Evolutionary conservation across 495 filamentous ascomycete genomes (phyloP).

Genomic region (Podospora conica): DNA sequence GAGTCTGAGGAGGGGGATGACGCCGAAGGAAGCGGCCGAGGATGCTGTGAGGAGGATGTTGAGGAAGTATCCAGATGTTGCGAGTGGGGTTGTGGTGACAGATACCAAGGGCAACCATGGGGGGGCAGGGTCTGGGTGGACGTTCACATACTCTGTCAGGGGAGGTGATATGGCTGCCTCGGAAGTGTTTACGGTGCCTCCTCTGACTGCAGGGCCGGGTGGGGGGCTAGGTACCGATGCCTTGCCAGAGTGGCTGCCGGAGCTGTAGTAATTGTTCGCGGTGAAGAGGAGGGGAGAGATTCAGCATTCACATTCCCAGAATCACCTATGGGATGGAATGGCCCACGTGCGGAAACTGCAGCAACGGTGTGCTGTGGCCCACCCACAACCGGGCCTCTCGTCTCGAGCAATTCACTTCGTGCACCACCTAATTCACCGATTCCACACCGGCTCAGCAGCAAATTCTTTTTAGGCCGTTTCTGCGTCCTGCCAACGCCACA

Average conservation of each 20-base stretch:
- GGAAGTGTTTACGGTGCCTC: constrained; percentile 34
- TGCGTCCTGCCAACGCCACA: no score
- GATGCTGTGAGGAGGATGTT: constrained; percentile 43
- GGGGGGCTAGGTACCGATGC: not conserved
- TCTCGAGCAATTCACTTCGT: no score
- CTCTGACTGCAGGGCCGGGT: constrained; percentile 13
- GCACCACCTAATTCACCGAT: no score
- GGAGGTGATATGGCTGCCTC: constrained; percentile 39
- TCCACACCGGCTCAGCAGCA: no score
- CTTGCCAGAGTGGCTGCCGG: not conserved
- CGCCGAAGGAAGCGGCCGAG: constrained; percentile 36
- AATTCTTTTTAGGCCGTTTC: no score
- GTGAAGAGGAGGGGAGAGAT: no score
- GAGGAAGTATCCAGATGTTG: constrained; percentile 34
- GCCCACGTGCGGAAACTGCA: no score
- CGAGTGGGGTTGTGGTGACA: constrained; percentile 43
- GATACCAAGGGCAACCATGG: constrained; percentile 37
- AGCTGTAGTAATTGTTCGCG: no score
- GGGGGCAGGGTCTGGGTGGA: constrained; percentile 43
- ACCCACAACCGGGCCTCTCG: no score
- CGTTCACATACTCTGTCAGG: constrained; percentile 40
- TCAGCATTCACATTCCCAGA: no score
- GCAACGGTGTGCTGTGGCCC: no score
- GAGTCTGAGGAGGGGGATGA: constrained; percentile 39
- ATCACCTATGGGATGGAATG: no score